Percentiles rank a stretch among this genome's conserved stretches.
These are phyloP conservation scores for Candida pseudoglaebosa DNA, from an alignment of 805 yeast species.

Conservation along the genomic window DNA sequence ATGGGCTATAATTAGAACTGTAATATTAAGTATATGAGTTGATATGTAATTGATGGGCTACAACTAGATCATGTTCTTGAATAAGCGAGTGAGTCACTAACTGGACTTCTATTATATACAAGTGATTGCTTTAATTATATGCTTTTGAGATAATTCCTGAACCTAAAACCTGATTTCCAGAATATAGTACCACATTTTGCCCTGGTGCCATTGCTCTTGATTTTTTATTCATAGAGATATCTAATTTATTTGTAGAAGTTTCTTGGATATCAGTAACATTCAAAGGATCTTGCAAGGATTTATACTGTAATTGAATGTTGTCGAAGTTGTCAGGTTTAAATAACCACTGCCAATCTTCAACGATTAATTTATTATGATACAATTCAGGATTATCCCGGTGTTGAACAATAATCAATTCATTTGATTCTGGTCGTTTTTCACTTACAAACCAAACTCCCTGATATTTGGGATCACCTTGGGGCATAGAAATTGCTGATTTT, in stretches of 20 bases:
- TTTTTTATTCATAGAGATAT: constrained; percentile 38
- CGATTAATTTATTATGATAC: constrained; percentile 37
- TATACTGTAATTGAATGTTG: constrained; percentile 47
- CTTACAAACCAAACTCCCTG: constrained; percentile 86
- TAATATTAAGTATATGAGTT: neutral
- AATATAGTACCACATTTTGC: constrained; percentile 74
- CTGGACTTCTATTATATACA: no score
- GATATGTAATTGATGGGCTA: no score
- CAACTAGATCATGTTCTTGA: no score
- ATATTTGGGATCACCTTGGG: constrained; percentile 76
- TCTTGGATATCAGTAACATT: constrained; percentile 21
- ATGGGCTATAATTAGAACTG: no score
- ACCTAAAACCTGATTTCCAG: constrained; percentile 65
- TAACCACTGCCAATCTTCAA: constrained; percentile 51
- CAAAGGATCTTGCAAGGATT: constrained; percentile 68
- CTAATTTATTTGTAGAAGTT: constrained; percentile 11
- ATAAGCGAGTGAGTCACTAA: no score
- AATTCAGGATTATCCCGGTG: constrained; percentile 61
- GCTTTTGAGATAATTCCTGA: constrained; percentile 24
- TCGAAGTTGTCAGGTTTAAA: constrained; percentile 6
- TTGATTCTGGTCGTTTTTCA: constrained; percentile 58
- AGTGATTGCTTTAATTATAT: constrained; percentile 2
- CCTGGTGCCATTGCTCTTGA: constrained; percentile 87
- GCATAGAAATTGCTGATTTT: constrained; percentile 73
- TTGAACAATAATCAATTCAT: constrained; percentile 74